Evolutionary conservation across 208 protist genomes (phyloP), one percentile per base, ranked within the genome.

Genomic region (Leishmania turanica): DNA sequence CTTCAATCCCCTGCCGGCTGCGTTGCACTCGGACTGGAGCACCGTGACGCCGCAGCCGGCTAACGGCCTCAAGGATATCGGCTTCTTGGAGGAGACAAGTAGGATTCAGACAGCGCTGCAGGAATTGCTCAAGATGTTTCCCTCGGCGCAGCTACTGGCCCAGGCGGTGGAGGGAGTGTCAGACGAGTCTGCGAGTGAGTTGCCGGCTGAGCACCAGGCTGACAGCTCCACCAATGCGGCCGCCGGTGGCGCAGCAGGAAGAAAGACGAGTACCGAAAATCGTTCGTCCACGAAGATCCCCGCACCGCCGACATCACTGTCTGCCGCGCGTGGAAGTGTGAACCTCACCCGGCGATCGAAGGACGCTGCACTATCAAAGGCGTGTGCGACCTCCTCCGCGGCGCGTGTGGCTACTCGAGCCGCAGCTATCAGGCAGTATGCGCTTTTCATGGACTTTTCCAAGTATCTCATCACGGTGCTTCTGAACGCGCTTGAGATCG

Each of bases 401-500:
- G 64, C 27, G 2, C 45, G 60, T 27, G 49, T 58, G 37, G 54
- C 42, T 37, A 65, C n/a, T 45, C 47, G 45, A 24, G 74, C 42
- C n/a, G 66, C 66, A 24, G 15, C 64, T 1, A 9, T 82, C 17
- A 31, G 27, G 19, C 82, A 82, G 56, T 86, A 82, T 70, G n/a
- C 53, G 2, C 51, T 42, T 47, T 82, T 86, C 58, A 80, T 86
- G 42, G 78, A 82, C 66, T 86, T 86, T 40, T 82, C 82, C 19
- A 65, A 76, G 53, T 77, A 65, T 68, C 58, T 86, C 54, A 42
- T 86, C 37, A 68, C 78, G 0, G 71, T 79, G 65, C 82, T 86
- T 8, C 40, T 82, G 45, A 86, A 86, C 65, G 82, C 82, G 74
- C 62, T 86, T 65, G 78, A 77, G 49, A 86, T 86, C 45, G 78